Base-by-base conservation (phyloP, 2,329 filamentous ascomycete species). In the Tolypocladium ovalisporum region DNA sequence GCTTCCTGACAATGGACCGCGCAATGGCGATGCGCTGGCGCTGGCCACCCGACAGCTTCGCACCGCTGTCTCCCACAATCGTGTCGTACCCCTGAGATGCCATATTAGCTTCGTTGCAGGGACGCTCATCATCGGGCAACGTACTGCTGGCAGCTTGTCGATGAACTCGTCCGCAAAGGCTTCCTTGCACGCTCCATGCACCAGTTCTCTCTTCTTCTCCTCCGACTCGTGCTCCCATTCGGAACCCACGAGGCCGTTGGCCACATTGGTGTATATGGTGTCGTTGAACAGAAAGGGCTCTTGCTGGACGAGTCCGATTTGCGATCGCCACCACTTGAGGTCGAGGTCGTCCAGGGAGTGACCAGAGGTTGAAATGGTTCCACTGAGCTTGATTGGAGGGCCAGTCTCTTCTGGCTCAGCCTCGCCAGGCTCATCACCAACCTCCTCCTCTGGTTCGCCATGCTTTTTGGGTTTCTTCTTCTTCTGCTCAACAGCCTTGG, bases 21-120 rank as follows among this genome's bases (percentile, higher is more conserved):
- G 88, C 88, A 60, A 91, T 91, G 2, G 88, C 87, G 29, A 95
- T 79, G 6, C 90, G 82, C 68, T 95, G 90, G n/a, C 89, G 82
- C 68, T 96, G 90, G 1, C 90, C 90, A n/a, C 89, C 88, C 13
- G 87, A 90, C 1, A 95, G 75, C 67, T 89, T 90, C 53, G 87
- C 86, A 5, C 90, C 90, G 34, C 81, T 81, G 66, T 93, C 89
- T 1, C 90, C 90, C 1, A 94, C 89, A 10, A 81, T 71, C 0
- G 89, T 90, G 5, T 87, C 79, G 65, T 92, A 92, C 1, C 84
- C 82, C 74, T 88, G 27, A 2, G 34, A 22, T 17, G 17, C n/a
- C 12, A 34, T 10, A 62, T 51, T 54, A 54, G 36, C 24, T n/a
- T 13, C 10, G 36, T 40, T 19, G 19, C 9, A 34, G 12, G 24